phyloP scores from a whole-genome alignment of 805 yeast genomes.

The Starmera dryadoides region DNA sequence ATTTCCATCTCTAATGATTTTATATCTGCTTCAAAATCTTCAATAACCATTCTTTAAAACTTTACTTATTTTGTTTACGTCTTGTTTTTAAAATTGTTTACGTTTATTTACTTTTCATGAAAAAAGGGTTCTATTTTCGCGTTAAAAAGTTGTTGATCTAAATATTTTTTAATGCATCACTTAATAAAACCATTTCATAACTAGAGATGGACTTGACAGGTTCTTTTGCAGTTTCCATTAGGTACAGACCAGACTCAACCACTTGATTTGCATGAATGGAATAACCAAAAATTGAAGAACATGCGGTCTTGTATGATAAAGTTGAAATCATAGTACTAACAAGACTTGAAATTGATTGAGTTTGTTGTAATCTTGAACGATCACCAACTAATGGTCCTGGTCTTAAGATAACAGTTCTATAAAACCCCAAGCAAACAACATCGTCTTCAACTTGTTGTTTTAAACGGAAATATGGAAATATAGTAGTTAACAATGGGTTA shows the following conservation, averaged over 20 bases:
- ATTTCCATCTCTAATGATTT: conserved; percentile 27
- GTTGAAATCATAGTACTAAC: conserved; percentile 10
- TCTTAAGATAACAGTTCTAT: conserved; percentile 59
- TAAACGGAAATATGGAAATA: conserved; percentile 48
- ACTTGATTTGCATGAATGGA: conserved; percentile 14
- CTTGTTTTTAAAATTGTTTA: too few species aligned
- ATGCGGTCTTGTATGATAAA: conserved; percentile 8
- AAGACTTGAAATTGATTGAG: conserved; percentile 3
- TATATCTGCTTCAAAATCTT: conserved; percentile 28
- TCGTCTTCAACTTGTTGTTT: conserved; percentile 73
- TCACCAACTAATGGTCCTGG: conserved; percentile 55
- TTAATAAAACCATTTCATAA: conserved; percentile 11
- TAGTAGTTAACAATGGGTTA: conserved; percentile 41
- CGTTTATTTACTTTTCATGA: background rate
- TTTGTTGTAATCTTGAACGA: conserved; percentile 3
- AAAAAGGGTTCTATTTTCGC: background rate
- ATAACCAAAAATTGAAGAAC: conserved; percentile 8
- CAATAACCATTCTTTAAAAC: conserved; percentile 19
- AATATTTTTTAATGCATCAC: background rate
- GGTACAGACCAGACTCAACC: conserved; percentile 9
- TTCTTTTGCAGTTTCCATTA: conserved; percentile 7
- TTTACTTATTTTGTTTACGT: background rate
- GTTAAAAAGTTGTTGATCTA: background rate
- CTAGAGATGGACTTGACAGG: conserved; percentile 13
- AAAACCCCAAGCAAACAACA: conserved; percentile 50